Base-by-base conservation (phyloP, 2,329 filamentous ascomycete species). In the Penicillium sp. region DNA sequence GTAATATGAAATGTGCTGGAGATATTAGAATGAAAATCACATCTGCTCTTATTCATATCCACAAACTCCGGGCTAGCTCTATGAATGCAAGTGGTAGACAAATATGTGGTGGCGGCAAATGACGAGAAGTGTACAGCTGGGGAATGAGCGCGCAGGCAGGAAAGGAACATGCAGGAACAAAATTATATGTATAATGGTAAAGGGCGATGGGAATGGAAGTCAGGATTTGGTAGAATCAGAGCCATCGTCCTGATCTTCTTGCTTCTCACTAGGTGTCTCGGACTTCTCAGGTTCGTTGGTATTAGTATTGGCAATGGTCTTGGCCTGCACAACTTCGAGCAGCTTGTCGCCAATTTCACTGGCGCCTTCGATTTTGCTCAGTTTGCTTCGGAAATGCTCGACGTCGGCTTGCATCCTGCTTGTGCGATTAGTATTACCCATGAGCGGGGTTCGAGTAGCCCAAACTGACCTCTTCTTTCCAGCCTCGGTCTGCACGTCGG, bases 321-420 rank as follows among this genome's bases (percentile, higher is more conserved):
- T 75, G 12, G 63, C 61, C 39, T 69, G 62, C 29, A 72, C 64
- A 19, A 73, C 47, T 48, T 79, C 77, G 12, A 83, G 70, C 5
- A 96, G 75, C 54, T 83, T 77, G 32, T 84, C 78, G 28, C 86
- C 87, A 3, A 87, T 75, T 57, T 89, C 83, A 9, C 79, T 83
- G 52, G 88, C 87, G 1, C 87, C 88, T 45, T 93, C 84, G 34
- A 95, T 79, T 63, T 87, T 89, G 57, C 81, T 77, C 6, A 95
- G 77, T 57, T 82, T 83, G 1, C 77, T 71, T 43, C 82, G 78
- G 60, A 95, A 84, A 57, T 83, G 80, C 49, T 89, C 81, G 15
- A 88, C 78, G 62, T 95, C 89, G 41, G 78, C 78, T 43, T 87
- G 73, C 75, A 96, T 83, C 63, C 88, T 93, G 45, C 8, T 10